These are phyloP conservation scores for Babesia gibsoni DNA, from an alignment of 169 alveolate species.

Conservation along the genomic window DNA sequence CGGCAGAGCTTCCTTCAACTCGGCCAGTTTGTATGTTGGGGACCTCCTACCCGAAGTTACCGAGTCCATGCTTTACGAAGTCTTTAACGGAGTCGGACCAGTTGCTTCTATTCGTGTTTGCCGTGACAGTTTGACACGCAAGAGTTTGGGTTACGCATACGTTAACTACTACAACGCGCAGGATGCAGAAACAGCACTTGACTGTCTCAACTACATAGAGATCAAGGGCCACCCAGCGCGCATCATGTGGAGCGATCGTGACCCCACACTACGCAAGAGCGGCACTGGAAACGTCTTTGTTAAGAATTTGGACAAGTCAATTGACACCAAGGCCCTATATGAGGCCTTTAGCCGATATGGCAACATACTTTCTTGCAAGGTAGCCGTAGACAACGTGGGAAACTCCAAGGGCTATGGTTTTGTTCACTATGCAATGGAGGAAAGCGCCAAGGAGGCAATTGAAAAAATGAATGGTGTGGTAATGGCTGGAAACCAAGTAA, in stretches of 20 bases:
- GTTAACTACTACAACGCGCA: constrained; percentile 87
- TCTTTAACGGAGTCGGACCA: constrained; percentile 90
- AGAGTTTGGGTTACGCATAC: constrained; percentile 89
- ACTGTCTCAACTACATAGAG: constrained; percentile 87
- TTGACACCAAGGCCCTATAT: constrained; percentile 91
- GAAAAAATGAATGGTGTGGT: constrained; percentile 88
- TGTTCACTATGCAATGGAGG: constrained; percentile 92
- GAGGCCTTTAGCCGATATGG: constrained; percentile 93
- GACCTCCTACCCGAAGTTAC: constrained; percentile 89
- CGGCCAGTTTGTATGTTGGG: constrained; percentile 91
- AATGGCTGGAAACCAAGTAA: constrained; percentile 86
- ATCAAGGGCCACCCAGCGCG: constrained; percentile 91
- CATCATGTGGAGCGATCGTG: constrained; percentile 90
- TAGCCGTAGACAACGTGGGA: constrained; percentile 86
- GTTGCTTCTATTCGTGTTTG: constrained; percentile 92
- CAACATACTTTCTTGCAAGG: constrained; percentile 90
- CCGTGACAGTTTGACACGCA: constrained; percentile 88
- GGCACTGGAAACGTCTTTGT: constrained; percentile 93
- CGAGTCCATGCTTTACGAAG: constrained; percentile 90
- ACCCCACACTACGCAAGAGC: constrained; percentile 90
- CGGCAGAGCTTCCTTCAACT: constrained; percentile 44
- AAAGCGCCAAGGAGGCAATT: constrained; percentile 90
- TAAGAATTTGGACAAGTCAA: constrained; percentile 88
- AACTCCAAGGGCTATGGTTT: constrained; percentile 93
- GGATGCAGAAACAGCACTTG: constrained; percentile 91